phyloP scores from a whole-genome alignment of 129 eudicot genomes.

The Escallonia rubra region DNA sequence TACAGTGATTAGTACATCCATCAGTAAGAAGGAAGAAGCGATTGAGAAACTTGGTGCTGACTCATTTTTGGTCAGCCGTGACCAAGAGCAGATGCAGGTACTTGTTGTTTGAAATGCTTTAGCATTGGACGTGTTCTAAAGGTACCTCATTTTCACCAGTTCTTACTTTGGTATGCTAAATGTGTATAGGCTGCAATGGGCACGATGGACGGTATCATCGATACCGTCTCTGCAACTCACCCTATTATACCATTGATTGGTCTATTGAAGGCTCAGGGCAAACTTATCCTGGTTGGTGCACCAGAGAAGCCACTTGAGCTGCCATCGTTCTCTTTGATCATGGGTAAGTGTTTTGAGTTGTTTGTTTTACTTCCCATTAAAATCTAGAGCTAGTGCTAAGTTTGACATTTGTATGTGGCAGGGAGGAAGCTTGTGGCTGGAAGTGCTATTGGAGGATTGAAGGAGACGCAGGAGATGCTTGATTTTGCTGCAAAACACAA shows the following conservation, averaged over 20 bases:
- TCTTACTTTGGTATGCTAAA: too few species aligned
- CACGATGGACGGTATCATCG: slow-evolving; percentile 53
- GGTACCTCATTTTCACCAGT: not conserved
- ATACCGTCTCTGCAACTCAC: slow-evolving; percentile 52
- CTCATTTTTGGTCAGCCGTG: slow-evolving; percentile 34
- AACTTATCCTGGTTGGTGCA: slow-evolving; percentile 51
- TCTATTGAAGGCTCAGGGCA: slow-evolving; percentile 44
- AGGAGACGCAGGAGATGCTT: slow-evolving; percentile 55
- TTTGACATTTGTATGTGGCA: slow-evolving; percentile 2
- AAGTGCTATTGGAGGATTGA: slow-evolving; percentile 42
- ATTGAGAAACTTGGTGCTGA: slow-evolving; percentile 43
- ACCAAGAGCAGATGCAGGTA: slow-evolving; percentile 41
- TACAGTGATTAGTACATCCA: slow-evolving; percentile 49
- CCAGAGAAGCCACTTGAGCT: slow-evolving; percentile 49
- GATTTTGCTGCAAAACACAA: slow-evolving; percentile 46
- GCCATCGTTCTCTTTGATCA: slow-evolving; percentile 27
- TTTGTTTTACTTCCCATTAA: too few species aligned
- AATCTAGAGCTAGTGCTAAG: not conserved
- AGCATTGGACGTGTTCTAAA: not conserved
- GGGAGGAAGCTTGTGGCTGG: slow-evolving; percentile 46
- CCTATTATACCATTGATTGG: slow-evolving; percentile 35
- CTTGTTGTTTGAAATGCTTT: not conserved
- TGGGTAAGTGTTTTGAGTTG: slow-evolving; percentile 13
- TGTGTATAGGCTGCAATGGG: slow-evolving; percentile 26
- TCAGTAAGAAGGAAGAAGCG: slow-evolving; percentile 42